These are phyloP conservation scores for Tulasnella sp. DNA, from an alignment of 768 basidiomycete species.

Conservation along the genomic window DNA sequence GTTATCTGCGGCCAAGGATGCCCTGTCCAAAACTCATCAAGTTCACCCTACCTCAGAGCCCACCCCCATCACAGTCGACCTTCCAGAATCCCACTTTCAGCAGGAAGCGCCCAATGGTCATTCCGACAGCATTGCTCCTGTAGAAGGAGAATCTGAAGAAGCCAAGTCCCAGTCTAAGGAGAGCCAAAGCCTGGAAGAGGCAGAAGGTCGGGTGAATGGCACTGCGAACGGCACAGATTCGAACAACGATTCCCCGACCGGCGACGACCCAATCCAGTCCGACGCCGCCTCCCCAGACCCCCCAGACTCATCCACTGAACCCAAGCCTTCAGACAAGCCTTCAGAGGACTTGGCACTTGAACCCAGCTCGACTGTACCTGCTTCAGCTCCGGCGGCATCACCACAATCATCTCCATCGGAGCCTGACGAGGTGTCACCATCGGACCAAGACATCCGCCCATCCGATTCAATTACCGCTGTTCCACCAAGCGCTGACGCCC, in stretches of 20 bases:
- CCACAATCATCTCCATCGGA: background rate
- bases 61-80: background rate
- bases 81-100: background rate
- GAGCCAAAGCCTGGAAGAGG: conserved; percentile 33
- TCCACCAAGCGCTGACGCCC: background rate
- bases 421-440: background rate
- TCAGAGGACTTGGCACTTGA: background rate
- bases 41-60: background rate
- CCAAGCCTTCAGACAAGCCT: background rate
- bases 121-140: background rate
- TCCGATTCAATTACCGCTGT: background rate
- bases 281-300: conserved; percentile 1
- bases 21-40: background rate
- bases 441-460: background rate
- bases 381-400: conserved; percentile 1
- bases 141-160: background rate
- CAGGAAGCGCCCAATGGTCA: background rate
- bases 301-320: background rate
- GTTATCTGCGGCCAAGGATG: background rate
- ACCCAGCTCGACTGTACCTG: background rate
- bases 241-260: conserved; percentile 15
- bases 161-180: background rate
- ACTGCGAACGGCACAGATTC: conserved; percentile 60
- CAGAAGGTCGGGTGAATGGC: conserved; percentile 43
- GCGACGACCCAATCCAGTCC: conserved; percentile 13